Conservation (phyloP, 495 filamentous ascomycete genomes). For the Penicillium ucsense region DNA sequence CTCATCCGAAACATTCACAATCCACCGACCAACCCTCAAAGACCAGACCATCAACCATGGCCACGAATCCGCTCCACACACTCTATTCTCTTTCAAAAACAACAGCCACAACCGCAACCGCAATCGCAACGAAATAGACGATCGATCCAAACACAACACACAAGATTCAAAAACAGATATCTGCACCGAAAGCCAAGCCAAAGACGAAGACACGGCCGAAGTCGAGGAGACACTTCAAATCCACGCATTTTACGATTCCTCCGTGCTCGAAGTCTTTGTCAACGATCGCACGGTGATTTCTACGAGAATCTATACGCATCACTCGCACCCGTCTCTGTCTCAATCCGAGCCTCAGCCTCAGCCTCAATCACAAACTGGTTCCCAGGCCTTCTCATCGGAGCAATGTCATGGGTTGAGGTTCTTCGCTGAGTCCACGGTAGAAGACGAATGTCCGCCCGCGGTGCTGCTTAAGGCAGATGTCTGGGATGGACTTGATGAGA, state of each 20-base stretch:
- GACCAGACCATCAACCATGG: slow-evolving; percentile 22
- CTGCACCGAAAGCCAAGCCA: too few relatives aligned
- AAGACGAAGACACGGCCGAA: too few relatives aligned
- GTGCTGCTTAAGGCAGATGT: slow-evolving; percentile 15
- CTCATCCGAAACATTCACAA: slow-evolving; percentile 22
- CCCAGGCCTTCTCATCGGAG: slow-evolving; percentile 1
- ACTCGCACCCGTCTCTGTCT: too few relatives aligned
- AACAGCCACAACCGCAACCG: too few relatives aligned
- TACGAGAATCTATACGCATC: slow-evolving; percentile 21
- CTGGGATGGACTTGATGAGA: slow-evolving; percentile 25
- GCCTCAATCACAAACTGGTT: too few relatives aligned
- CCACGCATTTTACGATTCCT: slow-evolving; percentile 27
- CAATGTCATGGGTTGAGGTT: slow-evolving; percentile 13
- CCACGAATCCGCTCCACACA: slow-evolving; percentile 25
- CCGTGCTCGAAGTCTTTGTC: slow-evolving; percentile 32
- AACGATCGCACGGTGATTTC: slow-evolving; percentile 30
- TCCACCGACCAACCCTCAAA: slow-evolving; percentile 19
- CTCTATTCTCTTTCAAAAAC: slow-evolving; percentile 19
- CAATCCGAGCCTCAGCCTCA: too few relatives aligned
- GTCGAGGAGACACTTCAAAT: slow-evolving; percentile 25
- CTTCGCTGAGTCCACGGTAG: slow-evolving; percentile 14
- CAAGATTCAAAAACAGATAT: too few relatives aligned
- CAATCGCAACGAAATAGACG: slow-evolving; percentile 3
- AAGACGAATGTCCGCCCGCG: not conserved
- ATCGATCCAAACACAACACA: slow-evolving; percentile 1